Base-by-base conservation (phyloP, 495 filamentous ascomycete genomes). In the Patellaria atrata region DNA sequence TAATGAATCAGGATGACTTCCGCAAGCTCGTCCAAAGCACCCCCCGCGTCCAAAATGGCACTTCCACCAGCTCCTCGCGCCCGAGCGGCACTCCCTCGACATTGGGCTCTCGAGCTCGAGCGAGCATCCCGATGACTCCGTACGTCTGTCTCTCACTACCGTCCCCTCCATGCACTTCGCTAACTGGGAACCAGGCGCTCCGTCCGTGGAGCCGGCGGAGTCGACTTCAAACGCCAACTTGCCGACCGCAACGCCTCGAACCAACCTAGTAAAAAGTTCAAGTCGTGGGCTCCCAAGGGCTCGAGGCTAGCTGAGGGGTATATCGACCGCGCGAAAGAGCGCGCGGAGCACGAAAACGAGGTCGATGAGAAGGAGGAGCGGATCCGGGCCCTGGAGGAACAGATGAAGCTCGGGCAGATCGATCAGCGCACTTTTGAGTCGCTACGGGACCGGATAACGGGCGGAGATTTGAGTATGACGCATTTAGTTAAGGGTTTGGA, bases 1-100 rank as follows among this genome's bases (percentile, higher is more conserved):
- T 27, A 37, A 97, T 97, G 89, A 93, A 97, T 55, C 94, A 96
- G 69, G 70, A 81, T 12, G 82, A 97, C 53, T 97, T 97, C 53
- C 85, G 89, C 31, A 76, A 79, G 35, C 72, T 97, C n/a, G 52
- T 97, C 6, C 60, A 73, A 25, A 68, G 68, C 36, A 67, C 58
- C 2, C 47, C 61, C 3, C 43, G 42, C 30, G 6, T 41, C 31
- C 15, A 52, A 45, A 40, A 54, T 51, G 48, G 29, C 33, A 27
- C 28, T n/a, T 47, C 48, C 30, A 53, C 55, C 29, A 54, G 40
- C 45, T 23, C 35, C 53, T 49, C 33, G 51, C 53, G 0, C 55
- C 57, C 20, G 54, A 50, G 22, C 35, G 7, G 18, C 41, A 1
- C 28, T 10, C 30, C 33, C 10, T 28, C 39, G 16, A 53, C 65